Conservation (phyloP, 2,329 filamentous ascomycete species). For the Tolypocladium capitatum region DNA sequence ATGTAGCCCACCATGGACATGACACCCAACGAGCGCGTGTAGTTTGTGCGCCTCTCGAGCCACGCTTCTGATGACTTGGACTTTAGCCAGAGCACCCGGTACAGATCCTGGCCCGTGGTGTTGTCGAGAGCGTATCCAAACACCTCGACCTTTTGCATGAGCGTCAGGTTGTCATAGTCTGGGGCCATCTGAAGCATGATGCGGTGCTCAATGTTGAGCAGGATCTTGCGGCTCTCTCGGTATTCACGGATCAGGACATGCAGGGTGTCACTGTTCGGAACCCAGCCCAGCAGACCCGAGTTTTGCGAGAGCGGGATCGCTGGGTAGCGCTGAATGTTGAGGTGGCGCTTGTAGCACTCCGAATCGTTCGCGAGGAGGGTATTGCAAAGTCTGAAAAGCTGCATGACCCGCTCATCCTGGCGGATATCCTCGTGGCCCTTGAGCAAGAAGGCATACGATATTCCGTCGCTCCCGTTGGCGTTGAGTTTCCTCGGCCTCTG, state of each 20-base stretch:
- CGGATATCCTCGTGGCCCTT: slow-evolving; percentile 99
- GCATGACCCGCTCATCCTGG: slow-evolving; percentile 98
- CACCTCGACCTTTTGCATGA: slow-evolving; percentile 99
- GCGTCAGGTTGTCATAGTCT: slow-evolving; percentile 93
- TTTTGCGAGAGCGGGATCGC: slow-evolving; percentile 96
- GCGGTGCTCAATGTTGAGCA: slow-evolving; percentile 97
- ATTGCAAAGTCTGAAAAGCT: slow-evolving; percentile 95
- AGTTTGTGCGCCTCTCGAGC: slow-evolving; percentile 96
- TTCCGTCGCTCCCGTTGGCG: slow-evolving; percentile 78
- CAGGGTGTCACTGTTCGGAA: slow-evolving; percentile 92
- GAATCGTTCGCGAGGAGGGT: slow-evolving; percentile 87
- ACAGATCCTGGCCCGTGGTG: slow-evolving; percentile 95
- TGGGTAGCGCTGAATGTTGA: slow-evolving; percentile 91
- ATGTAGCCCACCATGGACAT: slow-evolving; percentile 99
- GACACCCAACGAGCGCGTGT: slow-evolving; percentile 89
- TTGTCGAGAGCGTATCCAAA: slow-evolving; percentile 99
- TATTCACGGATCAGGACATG: slow-evolving; percentile 97
- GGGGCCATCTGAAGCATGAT: slow-evolving; percentile 99
- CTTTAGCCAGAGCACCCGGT: slow-evolving; percentile 96
- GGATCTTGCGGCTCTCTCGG: slow-evolving; percentile 88
- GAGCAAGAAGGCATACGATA: slow-evolving; percentile 73
- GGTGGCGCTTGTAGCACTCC: slow-evolving; percentile 91
- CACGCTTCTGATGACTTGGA: slow-evolving; percentile 96
- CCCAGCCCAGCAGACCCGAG: slow-evolving; percentile 90
- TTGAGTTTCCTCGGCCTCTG: slow-evolving; percentile 86